Evolutionary conservation across 2,329 filamentous ascomycete genomes (phyloP).

Genomic region (Nemania sp.): DNA sequence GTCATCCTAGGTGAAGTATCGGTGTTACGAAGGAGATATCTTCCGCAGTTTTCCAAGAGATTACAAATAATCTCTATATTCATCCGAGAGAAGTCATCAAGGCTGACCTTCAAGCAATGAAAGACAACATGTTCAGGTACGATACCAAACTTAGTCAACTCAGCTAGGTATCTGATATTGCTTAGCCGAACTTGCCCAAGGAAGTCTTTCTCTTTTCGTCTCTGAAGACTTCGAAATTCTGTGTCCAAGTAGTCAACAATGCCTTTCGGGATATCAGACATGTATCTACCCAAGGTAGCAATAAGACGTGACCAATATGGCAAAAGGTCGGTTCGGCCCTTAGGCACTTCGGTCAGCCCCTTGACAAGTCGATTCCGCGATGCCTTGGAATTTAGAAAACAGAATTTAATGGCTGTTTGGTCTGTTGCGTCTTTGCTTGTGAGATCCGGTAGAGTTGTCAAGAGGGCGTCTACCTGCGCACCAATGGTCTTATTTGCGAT

Average conservation of each 20-base stretch:
- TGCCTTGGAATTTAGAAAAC: slow-evolving; percentile 97
- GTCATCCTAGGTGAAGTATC: slow-evolving; percentile 94
- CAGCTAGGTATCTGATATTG: slow-evolving; percentile 97
- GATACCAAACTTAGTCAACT: slow-evolving; percentile 97
- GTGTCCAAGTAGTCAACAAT: slow-evolving; percentile 93
- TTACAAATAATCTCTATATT: slow-evolving; percentile 99
- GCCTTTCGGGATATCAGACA: slow-evolving; percentile 93
- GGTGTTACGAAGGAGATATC: slow-evolving; percentile 90
- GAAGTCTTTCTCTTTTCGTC: slow-evolving; percentile 98
- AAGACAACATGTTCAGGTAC: slow-evolving; percentile 99
- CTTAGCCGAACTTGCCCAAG: slow-evolving; percentile 91
- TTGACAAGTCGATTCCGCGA: slow-evolving; percentile 95
- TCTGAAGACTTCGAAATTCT: slow-evolving; percentile 95
- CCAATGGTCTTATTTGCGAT: slow-evolving; percentile 98
- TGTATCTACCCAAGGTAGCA: slow-evolving; percentile 91
- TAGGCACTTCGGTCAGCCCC: slow-evolving; percentile 92
- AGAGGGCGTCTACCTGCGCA: slow-evolving; percentile 91
- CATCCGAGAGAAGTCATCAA: slow-evolving; percentile 98
- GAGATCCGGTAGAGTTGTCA: slow-evolving; percentile 89
- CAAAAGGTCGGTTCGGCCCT: slow-evolving; percentile 89
- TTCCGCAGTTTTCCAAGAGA: slow-evolving; percentile 93
- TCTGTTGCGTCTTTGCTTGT: slow-evolving; percentile 93
- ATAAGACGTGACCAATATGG: slow-evolving; percentile 93
- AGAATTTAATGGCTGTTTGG: slow-evolving; percentile 94
- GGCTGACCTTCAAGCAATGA: slow-evolving; percentile 95